Base-by-base conservation (phyloP, 805 yeast species). In the Wickerhamiella dianesei region DNA sequence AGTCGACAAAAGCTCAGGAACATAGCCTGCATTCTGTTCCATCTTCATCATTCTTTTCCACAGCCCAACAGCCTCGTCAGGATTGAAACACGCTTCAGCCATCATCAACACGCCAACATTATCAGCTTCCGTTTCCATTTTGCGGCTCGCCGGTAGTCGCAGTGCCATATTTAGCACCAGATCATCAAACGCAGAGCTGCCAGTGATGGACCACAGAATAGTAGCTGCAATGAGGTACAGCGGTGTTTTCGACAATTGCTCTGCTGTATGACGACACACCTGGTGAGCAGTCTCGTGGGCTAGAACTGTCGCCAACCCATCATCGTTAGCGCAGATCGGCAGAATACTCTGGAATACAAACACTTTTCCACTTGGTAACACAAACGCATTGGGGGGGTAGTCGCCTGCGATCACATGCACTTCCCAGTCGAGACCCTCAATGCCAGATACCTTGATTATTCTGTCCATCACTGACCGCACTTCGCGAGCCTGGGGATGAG, bases 111-210 rank as follows among this genome's bases (percentile, higher is more conserved):
- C 67, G 0, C 99, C 99, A 25, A 92, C 88, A 56, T 80, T 80
- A 64, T 92, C 98, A 0, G 98, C 97, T 62, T 92, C 98, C 0
- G 86, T 74, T 64, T 92, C 99, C 95, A 86, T 86, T 49, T 77
- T 85, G 56, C 99, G 71, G 1, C 94, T 82, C 0, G 94, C 82
- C 0, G 96, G 96, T 74, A 81, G 74, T 53, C 77, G 75, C 43
- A 87, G 60, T 13, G 77, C 59, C 0, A 86, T 71, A 21, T 71
- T 71, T 21, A 73, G 54, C 14, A 84, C 62, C 29, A 82, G 52
- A 45, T 73, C 71, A 55, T 75, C 75, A 47, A 82, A 58, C 42
- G 65, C 56, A 45, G 71, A 64, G 4, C 77, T 65, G 3, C 94
- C 86, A 3, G 88, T 73, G n/a, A 77, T 54, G 1, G 80, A 60